A percentile compares a stretch with the other conserved stretches of the same genome.
These are phyloP conservation scores for Thamnidium elegans DNA, from an alignment of 192 early-diverging fungal species.

Conservation along the genomic window DNA sequence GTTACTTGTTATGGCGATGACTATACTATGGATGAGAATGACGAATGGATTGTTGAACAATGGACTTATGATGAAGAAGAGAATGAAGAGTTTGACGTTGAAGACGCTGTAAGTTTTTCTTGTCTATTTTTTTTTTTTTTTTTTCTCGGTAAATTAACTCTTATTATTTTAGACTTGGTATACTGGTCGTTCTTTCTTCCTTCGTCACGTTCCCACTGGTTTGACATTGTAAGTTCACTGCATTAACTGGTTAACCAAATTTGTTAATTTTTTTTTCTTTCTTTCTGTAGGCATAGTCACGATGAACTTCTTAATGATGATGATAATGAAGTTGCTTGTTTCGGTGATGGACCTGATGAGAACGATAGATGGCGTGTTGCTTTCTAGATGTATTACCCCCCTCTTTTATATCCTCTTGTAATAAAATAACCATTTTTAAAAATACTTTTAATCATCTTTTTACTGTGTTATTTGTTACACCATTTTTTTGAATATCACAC, in stretches of 20 bases:
- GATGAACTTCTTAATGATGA: slow-evolving; percentile 28
- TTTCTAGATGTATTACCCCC: background rate
- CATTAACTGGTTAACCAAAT: slow-evolving; percentile 14
- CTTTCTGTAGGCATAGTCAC: slow-evolving; percentile 9
- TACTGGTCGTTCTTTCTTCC: slow-evolving; percentile 40
- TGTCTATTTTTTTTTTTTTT: background rate
- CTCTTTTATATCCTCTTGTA: background rate
- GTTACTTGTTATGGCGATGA: slow-evolving; percentile 52
- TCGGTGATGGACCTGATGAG: slow-evolving; percentile 48
- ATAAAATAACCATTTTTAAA: too few relatives aligned
- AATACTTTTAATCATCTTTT: too few relatives aligned
- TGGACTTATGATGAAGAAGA: slow-evolving; percentile 29
- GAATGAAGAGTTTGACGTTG: slow-evolving; percentile 36
- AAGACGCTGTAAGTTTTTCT: slow-evolving; percentile 10
- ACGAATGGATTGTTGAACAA: slow-evolving; percentile 54
- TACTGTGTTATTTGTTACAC: background rate
- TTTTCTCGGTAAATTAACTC: background rate
- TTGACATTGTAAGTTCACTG: slow-evolving; percentile 45
- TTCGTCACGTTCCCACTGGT: slow-evolving; percentile 51
- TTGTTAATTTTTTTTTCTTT: background rate
- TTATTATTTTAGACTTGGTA: slow-evolving; percentile 40
- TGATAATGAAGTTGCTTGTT: slow-evolving; percentile 49
- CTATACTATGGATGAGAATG: slow-evolving; percentile 49
- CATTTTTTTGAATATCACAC: background rate
- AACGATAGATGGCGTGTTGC: slow-evolving; percentile 48